Evolutionary conservation across 2,329 filamentous ascomycete genomes (phyloP).

Genomic region (Verticillium longisporum): DNA sequence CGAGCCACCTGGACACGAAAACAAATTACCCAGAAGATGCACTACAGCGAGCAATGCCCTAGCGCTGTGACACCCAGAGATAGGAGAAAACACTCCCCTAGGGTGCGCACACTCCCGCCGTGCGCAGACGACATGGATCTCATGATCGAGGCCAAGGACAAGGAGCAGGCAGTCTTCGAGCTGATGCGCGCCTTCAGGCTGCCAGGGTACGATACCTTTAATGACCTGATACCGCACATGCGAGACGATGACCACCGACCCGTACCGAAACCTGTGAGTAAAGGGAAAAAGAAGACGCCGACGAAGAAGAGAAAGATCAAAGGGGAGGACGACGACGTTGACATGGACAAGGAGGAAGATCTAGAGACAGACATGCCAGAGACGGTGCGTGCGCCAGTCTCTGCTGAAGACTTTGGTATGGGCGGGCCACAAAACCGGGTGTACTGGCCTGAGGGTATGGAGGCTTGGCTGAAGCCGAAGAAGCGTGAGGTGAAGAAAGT

Average conservation of each 20-base stretch:
- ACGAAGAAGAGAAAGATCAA: conserved; percentile 25
- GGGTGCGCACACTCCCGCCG: conserved; percentile 74
- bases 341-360: conserved; percentile 24
- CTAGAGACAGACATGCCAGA: conserved; percentile 32
- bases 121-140: conserved; percentile 80
- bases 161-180: conserved; percentile 93
- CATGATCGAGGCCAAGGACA: conserved; percentile 99
- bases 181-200: conserved; percentile 85
- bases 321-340: conserved; percentile 27
- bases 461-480: conserved; percentile 79
- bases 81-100: conserved; percentile 75
- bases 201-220: conserved; percentile 69
- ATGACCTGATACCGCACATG: conserved; percentile 70
- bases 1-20: conserved; percentile 78
- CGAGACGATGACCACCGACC: conserved; percentile 67
- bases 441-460: conserved; percentile 86
- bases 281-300: conserved; percentile 27
- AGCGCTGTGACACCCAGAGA: conserved; percentile 72
- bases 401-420: conserved; percentile 72
- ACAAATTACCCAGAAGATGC: conserved; percentile 88
- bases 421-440: conserved; percentile 75
- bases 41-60: conserved; percentile 78
- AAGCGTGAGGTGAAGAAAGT: conserved; percentile 36
- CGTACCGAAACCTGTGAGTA: conserved; percentile 26
- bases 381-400: conserved; percentile 37